These are phyloP conservation scores for Schoenoplectus tabernaemontani DNA, from an alignment of 202 grass and related monocot genomes.

Conservation along the genomic window DNA sequence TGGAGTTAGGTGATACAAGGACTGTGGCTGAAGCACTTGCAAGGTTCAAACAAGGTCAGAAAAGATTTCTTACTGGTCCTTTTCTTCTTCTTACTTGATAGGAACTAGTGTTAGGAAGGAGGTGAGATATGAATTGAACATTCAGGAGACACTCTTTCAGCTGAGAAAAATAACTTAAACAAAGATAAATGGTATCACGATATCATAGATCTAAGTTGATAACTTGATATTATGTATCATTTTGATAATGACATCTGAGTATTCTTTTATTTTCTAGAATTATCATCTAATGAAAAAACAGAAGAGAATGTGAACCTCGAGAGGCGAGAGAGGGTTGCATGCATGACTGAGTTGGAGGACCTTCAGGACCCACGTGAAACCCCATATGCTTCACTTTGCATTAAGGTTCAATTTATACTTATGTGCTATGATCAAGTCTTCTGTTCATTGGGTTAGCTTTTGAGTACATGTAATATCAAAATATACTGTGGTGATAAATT, in stretches of 20 bases:
- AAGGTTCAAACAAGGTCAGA: slow-evolving; percentile 71
- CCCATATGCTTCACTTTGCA: slow-evolving; percentile 67
- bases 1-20: slow-evolving; percentile 61
- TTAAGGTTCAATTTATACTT: slow-evolving; percentile 45
- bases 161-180: neutral
- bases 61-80: slow-evolving; percentile 9
- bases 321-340: slow-evolving; percentile 48
- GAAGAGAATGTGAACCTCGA: slow-evolving; percentile 54
- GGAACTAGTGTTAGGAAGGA: slow-evolving; percentile 3
- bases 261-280: slow-evolving; percentile 45
- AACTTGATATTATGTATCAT: neutral
- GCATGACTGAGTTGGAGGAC: slow-evolving; percentile 94
- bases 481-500: neutral
- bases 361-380: slow-evolving; percentile 51
- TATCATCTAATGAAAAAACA: slow-evolving; percentile 33
- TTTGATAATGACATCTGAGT: neutral
- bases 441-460: neutral
- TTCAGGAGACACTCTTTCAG: neutral
- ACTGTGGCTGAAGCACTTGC: slow-evolving; percentile 81
- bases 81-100: slow-evolving; percentile 14
- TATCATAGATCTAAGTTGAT: neutral
- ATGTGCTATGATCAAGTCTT: neutral
- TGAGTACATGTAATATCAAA: neutral
- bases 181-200: neutral
- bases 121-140: neutral